A percentile compares a stretch with the other conserved stretches of the same genome.
Evolutionary conservation across 176 grass and related monocot species (phyloP).

Genomic region (Avena eriantha): DNA sequence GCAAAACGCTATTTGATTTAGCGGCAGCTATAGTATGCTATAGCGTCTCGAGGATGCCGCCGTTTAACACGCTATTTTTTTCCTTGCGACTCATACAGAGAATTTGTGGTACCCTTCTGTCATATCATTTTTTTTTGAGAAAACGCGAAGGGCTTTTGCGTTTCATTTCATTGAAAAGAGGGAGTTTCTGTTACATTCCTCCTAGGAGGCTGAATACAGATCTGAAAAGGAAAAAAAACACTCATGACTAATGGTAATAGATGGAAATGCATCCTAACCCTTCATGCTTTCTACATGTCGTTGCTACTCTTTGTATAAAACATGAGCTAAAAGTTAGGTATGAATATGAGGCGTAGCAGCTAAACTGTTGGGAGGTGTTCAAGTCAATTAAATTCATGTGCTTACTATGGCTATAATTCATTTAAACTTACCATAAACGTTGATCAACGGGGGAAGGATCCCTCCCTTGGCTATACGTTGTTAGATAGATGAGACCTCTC

Average conservation of each 20-base stretch:
- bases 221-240: too few relatives aligned
- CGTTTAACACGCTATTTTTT: too few relatives aligned
- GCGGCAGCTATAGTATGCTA: too few relatives aligned
- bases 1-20: background rate
- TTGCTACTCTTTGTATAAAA: slow-evolving; percentile 5
- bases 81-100: background rate
- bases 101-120: slow-evolving; percentile 13
- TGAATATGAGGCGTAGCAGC: slow-evolving; percentile 28
- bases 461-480: too few relatives aligned
- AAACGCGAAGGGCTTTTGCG: too few relatives aligned
- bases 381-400: background rate
- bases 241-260: slow-evolving; percentile 10
- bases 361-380: slow-evolving; percentile 1
- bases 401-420: slow-evolving; percentile 10
- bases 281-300: background rate
- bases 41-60: too few relatives aligned
- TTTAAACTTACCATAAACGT: background rate
- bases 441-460: too few relatives aligned
- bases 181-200: too few relatives aligned
- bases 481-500: too few relatives aligned
- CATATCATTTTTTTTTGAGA: background rate
- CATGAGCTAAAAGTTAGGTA: background rate
- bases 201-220: too few relatives aligned
- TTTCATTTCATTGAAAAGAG: too few relatives aligned
- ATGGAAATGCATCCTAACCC: slow-evolving; percentile 8